A percentile compares a stretch with the other conserved stretches of the same genome.
Evolutionary conservation across 495 filamentous ascomycete genomes (phyloP).

Genomic region (Hypomontagnella monticulosa): DNA sequence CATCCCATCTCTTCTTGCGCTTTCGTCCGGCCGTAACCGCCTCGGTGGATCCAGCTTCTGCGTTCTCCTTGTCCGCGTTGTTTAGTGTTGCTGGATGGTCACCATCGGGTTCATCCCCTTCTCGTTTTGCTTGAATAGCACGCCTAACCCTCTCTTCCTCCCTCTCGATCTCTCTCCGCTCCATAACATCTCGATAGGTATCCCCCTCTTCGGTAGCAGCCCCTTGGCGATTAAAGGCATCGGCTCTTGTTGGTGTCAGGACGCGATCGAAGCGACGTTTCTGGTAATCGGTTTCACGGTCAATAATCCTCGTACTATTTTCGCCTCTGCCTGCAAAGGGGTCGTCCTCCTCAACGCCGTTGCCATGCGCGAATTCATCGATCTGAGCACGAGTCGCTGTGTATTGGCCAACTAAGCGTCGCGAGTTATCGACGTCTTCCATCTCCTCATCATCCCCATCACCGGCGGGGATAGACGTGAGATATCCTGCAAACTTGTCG

Average conservation of each 20-base stretch:
- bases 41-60: slow-evolving; percentile 73
- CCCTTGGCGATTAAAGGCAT: slow-evolving; percentile 82
- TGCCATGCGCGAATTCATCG: slow-evolving; percentile 89
- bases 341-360: slow-evolving; percentile 90
- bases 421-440: slow-evolving; percentile 74
- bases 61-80: slow-evolving; percentile 76
- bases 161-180: slow-evolving; percentile 85
- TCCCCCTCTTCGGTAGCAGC: slow-evolving; percentile 68
- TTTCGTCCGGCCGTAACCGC: slow-evolving; percentile 72
- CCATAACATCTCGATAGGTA: slow-evolving; percentile 93
- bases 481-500: slow-evolving; percentile 92
- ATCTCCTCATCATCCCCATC: slow-evolving; percentile 89
- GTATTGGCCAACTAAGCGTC: slow-evolving; percentile 93
- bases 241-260: slow-evolving; percentile 86
- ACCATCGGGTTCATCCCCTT: slow-evolving; percentile 63
- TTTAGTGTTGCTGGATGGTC: slow-evolving; percentile 75
- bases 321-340: slow-evolving; percentile 82
- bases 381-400: slow-evolving; percentile 91
- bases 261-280: slow-evolving; percentile 90
- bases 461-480: slow-evolving; percentile 83
- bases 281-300: slow-evolving; percentile 97
- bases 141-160: slow-evolving; percentile 90
- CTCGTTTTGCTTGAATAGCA: slow-evolving; percentile 77
- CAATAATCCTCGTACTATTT: slow-evolving; percentile 86
- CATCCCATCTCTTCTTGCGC: slow-evolving; percentile 95